These are phyloP conservation scores for Amauroascus niger DNA, from an alignment of 2,329 filamentous ascomycete species.

Conservation along the genomic window DNA sequence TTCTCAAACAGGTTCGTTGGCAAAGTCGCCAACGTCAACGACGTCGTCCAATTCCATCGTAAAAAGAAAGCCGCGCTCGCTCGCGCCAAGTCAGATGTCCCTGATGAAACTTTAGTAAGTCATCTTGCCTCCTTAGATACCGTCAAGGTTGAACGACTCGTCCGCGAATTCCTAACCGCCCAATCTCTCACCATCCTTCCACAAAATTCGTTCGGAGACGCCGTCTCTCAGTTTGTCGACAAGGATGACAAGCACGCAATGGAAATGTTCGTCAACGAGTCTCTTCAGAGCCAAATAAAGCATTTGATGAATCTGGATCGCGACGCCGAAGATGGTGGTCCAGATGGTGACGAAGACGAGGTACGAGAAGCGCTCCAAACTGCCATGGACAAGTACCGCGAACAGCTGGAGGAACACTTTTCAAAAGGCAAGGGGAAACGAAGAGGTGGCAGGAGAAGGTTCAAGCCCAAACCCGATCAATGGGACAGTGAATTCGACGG, in stretches of 20 bases:
- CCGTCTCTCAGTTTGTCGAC: conserved; percentile 82
- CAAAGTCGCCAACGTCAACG: conserved; percentile 87
- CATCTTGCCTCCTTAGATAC: conserved; percentile 56
- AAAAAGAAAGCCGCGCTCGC: conserved; percentile 53
- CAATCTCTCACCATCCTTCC: conserved; percentile 89
- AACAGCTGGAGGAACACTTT: conserved; percentile 61
- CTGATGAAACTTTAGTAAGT: conserved; percentile 54
- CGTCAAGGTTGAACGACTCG: conserved; percentile 79
- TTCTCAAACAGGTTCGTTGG: conserved; percentile 87
- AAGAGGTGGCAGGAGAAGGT: conserved; percentile 43
- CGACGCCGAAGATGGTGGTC: conserved; percentile 57
- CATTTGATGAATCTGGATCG: conserved; percentile 58
- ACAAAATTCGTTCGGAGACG: conserved; percentile 84
- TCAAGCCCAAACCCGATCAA: conserved; percentile 64
- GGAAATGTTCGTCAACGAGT: conserved; percentile 67
- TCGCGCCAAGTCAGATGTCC: conserved; percentile 46
- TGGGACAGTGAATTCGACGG: conserved; percentile 92
- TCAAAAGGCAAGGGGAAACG: conserved; percentile 53
- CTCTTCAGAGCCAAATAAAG: conserved; percentile 59
- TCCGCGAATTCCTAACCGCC: conserved; percentile 74
- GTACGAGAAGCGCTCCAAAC: conserved; percentile 61
- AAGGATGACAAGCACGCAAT: conserved; percentile 94
- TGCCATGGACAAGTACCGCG: conserved; percentile 64
- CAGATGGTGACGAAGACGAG: conserved; percentile 56
- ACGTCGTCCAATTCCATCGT: conserved; percentile 85